Conservation (phyloP, 2,329 filamentous ascomycete species). For the Diaporthe ampelina region DNA sequence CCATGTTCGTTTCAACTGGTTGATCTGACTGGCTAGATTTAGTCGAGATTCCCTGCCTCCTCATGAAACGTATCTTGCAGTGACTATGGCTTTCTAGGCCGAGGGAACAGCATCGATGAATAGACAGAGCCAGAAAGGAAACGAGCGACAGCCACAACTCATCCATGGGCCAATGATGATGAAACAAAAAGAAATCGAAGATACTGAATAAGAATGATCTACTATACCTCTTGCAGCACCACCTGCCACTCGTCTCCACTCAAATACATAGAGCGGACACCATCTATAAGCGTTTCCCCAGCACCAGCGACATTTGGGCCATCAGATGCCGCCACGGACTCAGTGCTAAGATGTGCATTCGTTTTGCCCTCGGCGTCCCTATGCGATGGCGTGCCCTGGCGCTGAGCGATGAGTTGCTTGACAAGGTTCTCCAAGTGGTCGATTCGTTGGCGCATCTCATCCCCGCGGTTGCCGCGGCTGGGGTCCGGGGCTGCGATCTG, state of each 20-base stretch:
- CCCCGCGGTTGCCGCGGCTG: not conserved
- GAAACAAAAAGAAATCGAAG: not conserved
- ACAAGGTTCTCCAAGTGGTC: slow-evolving; percentile 44
- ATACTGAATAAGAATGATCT: not conserved
- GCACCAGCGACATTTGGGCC: slow-evolving; percentile 3
- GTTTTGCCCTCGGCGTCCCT: not conserved
- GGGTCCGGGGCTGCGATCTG: not conserved
- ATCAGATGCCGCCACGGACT: not conserved
- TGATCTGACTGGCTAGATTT: slow-evolving; percentile 43
- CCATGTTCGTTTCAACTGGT: slow-evolving; percentile 45
- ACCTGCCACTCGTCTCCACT: slow-evolving; percentile 45
- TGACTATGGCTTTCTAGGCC: not conserved
- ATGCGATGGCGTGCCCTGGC: slow-evolving; percentile 8
- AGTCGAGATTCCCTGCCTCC: not conserved
- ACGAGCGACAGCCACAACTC: not conserved
- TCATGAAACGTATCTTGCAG: not conserved
- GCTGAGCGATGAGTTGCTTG: slow-evolving; percentile 42
- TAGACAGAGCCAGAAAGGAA: not conserved
- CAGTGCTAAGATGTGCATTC: not conserved
- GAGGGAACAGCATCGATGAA: not conserved
- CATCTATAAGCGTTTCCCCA: slow-evolving; percentile 45
- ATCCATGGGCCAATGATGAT: no score
- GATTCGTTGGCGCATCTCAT: slow-evolving; percentile 45
- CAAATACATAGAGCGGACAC: slow-evolving; percentile 45
- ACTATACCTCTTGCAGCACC: slow-evolving; percentile 46